phyloP scores from a whole-genome alignment of 208 protist genomes.

The Acanthamoeba lenticulata region DNA sequence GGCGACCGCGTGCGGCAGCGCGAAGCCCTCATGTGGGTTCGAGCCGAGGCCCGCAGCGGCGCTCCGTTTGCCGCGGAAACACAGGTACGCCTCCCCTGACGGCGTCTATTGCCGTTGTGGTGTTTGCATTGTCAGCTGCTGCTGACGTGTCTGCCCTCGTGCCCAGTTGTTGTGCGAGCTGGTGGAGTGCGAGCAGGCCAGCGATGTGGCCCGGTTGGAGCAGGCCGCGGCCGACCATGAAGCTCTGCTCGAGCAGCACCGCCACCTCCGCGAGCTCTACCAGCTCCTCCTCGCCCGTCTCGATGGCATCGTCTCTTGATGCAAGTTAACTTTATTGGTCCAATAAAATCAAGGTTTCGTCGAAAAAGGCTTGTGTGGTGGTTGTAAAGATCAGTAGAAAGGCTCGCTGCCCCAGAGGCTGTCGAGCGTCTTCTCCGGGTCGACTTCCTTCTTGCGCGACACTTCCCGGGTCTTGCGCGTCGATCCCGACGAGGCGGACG shows the following conservation, averaged over 20 bases:
- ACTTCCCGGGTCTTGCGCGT: background rate
- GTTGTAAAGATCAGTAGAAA: background rate
- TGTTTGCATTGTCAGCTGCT: background rate
- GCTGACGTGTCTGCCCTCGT: too few species aligned
- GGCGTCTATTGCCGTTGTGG: background rate
- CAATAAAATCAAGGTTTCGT: too few species aligned
- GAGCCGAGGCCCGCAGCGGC: background rate
- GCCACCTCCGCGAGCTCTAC: background rate
- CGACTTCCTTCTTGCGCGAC: constrained; percentile 10
- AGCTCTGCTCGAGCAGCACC: background rate
- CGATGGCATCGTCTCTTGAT: too few species aligned
- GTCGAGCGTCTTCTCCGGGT: constrained; percentile 1
- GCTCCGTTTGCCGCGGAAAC: background rate
- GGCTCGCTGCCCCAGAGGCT: background rate
- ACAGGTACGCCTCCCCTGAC: background rate
- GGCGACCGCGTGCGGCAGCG: background rate
- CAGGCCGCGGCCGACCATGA: background rate
- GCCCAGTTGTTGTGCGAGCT: background rate
- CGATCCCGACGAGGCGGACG: background rate
- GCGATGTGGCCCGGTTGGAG: background rate
- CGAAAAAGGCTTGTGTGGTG: background rate
- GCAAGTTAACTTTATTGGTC: too few species aligned
- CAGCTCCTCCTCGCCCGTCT: background rate
- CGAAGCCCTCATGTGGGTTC: background rate
- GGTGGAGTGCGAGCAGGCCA: background rate